These are phyloP conservation scores for Aureobasidium sp. DNA, from an alignment of 2,329 filamentous ascomycete genomes.

Conservation along the genomic window DNA sequence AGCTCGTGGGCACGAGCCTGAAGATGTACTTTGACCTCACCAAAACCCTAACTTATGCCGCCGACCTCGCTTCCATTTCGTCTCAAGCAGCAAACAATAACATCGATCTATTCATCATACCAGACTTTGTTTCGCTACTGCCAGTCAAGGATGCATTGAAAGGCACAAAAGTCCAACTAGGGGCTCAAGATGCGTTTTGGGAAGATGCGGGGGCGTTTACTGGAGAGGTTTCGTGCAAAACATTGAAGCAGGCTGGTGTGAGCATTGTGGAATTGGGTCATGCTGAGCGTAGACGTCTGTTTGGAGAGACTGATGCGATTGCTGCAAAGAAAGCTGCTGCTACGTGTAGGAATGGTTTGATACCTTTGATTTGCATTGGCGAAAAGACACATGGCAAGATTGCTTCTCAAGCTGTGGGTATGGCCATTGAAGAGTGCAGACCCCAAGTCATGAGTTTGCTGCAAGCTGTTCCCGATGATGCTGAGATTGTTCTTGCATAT, in stretches of 20 bases:
- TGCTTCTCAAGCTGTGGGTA: constrained; percentile 56
- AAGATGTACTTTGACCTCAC: constrained; percentile 84
- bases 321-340: constrained; percentile 76
- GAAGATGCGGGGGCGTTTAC: constrained; percentile 79
- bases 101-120: constrained; percentile 80
- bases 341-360: constrained; percentile 72
- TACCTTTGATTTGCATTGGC: constrained; percentile 84
- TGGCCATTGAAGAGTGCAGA: constrained; percentile 72
- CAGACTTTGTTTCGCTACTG: constrained; percentile 78
- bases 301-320: constrained; percentile 76
- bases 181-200: constrained; percentile 80
- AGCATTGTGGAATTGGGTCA: constrained; percentile 83
- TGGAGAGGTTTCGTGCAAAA: constrained; percentile 77
- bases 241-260: constrained; percentile 73
- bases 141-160: constrained; percentile 56
- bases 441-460: constrained; percentile 73
- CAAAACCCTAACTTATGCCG: constrained; percentile 60
- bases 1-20: constrained; percentile 76
- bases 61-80: constrained; percentile 47
- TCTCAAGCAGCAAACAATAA: constrained; percentile 60
- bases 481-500: constrained; percentile 82
- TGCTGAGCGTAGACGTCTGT: constrained; percentile 77
- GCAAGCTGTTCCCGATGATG: constrained; percentile 62
- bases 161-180: constrained; percentile 64
- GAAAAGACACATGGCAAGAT: constrained; percentile 62